phyloP scores from a whole-genome alignment of 2,329 filamentous ascomycete species.

The Cadophora sp. region DNA sequence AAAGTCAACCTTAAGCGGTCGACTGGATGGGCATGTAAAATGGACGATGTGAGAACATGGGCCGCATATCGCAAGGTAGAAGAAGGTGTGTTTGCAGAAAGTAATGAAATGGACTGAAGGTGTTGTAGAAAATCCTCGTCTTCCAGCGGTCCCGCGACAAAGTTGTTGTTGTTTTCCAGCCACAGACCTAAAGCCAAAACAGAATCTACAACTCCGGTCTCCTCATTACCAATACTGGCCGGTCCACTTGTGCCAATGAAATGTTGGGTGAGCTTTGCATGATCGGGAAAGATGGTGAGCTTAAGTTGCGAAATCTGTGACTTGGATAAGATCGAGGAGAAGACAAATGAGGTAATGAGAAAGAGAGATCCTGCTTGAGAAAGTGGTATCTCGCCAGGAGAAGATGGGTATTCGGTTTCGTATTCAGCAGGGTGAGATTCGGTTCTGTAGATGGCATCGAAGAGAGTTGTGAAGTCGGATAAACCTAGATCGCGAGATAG shows the following conservation, averaged over 20 bases:
- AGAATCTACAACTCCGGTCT: constrained; percentile 64
- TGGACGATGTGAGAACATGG: constrained; percentile 45
- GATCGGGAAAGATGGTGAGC: constrained; percentile 66
- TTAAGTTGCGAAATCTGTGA: constrained; percentile 60
- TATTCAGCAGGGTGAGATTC: constrained; percentile 49
- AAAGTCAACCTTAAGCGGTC: constrained; percentile 65
- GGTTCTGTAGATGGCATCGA: constrained; percentile 54
- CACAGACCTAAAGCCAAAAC: constrained; percentile 66
- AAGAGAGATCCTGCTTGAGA: constrained; percentile 66
- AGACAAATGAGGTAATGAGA: constrained; percentile 67
- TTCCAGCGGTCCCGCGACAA: constrained; percentile 47
- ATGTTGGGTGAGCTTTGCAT: constrained; percentile 58
- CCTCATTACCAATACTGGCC: constrained; percentile 52
- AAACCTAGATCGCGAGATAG: constrained; percentile 66
- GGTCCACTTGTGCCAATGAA: constrained; percentile 60
- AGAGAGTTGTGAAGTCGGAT: constrained; percentile 50
- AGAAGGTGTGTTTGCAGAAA: constrained; percentile 49
- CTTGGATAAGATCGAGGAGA: constrained; percentile 66
- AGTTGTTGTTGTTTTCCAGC: constrained; percentile 58
- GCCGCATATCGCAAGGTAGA: constrained; percentile 46
- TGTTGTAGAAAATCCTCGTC: constrained; percentile 61
- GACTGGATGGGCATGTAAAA: constrained; percentile 62
- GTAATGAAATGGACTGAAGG: constrained; percentile 55
- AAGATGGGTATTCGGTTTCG: constrained; percentile 52
- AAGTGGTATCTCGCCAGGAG: constrained; percentile 60